Evolutionary conservation across 495 filamentous ascomycete species (phyloP).

Genomic region (Aspergillus nidulans): DNA sequence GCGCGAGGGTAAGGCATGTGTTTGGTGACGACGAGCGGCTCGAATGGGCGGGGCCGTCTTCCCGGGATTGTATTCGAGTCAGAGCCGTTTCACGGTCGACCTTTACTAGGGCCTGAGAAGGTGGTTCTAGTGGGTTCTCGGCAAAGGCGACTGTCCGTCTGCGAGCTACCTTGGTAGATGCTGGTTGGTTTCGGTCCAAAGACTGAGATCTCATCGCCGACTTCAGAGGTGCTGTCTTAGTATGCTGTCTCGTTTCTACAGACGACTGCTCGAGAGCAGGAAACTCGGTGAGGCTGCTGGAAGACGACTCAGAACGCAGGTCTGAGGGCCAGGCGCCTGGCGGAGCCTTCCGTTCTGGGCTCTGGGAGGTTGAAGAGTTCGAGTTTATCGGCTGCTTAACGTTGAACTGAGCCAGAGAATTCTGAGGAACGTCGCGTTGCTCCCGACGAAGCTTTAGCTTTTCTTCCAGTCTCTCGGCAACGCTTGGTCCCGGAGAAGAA

Average conservation of each 20-base stretch:
- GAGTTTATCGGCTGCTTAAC: not conserved
- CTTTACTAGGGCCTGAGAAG: slow-evolving; percentile 6
- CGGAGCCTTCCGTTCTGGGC: not conserved
- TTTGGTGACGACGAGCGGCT: slow-evolving; percentile 16
- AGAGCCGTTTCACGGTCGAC: slow-evolving; percentile 4
- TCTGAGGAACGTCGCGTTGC: slow-evolving; percentile 19
- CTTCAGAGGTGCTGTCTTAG: not conserved
- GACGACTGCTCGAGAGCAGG: not conserved
- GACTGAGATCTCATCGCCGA: slow-evolving; percentile 10
- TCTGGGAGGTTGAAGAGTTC: not conserved
- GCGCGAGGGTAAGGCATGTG: slow-evolving; percentile 35
- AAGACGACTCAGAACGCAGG: not conserved
- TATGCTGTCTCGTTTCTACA: not conserved
- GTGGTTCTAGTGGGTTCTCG: slow-evolving; percentile 12
- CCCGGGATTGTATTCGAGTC: not conserved
- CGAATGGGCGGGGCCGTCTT: slow-evolving; percentile 9
- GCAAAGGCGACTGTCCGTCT: slow-evolving; percentile 25
- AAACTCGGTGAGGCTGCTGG: not conserved
- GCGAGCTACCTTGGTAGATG: slow-evolving; percentile 1
- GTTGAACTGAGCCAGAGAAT: slow-evolving; percentile 1
- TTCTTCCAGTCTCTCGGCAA: slow-evolving; percentile 37
- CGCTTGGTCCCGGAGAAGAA: slow-evolving; percentile 18
- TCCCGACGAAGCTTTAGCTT: slow-evolving; percentile 30
- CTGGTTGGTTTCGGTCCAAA: slow-evolving; percentile 4
- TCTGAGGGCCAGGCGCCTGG: slow-evolving; percentile 1